Evolutionary conservation across 306 rosid genomes (phyloP), one percentile per base, ranked within the genome.

Genomic region (Inga oerstediana): DNA sequence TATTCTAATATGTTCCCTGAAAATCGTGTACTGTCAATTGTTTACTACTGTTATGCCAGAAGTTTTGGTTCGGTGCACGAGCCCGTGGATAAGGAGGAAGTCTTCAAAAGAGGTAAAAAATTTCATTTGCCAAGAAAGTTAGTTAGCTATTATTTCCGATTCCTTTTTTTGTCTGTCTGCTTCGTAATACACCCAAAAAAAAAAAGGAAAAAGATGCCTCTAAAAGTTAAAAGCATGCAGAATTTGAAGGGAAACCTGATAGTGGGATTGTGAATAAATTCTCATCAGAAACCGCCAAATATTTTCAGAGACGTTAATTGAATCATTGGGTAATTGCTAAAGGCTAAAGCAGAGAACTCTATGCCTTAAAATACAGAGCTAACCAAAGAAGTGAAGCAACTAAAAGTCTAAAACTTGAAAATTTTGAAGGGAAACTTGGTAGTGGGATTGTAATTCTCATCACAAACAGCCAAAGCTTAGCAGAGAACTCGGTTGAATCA

Each of bases 291-390:
- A 35, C 76, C 32, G 43, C 62, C 73, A 80, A 68, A 82, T 62
- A 27, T 72, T 74, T 3, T 69, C 58, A 76, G 35, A 79, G 64
- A 74, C 79, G 87, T 85, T 73, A 84, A 8, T 37, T 48, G 4
- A 22, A 48, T 51, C 8, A 65, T 15, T 34, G n/a, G 37, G 19
- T 13, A 30, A 64, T 4, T 11, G 32, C 30, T 9, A 43, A 43
- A 5, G 27, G 46, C 44, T 12, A 34, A 41, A 3, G 35, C 2
- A 20, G 20, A 11, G 46, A 10, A 59, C 65, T 11, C 14, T 9
- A 7, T 16, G 59, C 6, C 22, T 19, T 4, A 17, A 58, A 20
- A 58, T 27, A 58, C 10, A 20, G 20, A 58, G 10, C 30, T 8
- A 58, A 58, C 12, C 9, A 19, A 27, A 58, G 62, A 54, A 54